Evolutionary conservation across 1,284 basidiomycete genomes (phyloP), one percentile per base, ranked within the genome.

Genomic region (Athelia sp.): DNA sequence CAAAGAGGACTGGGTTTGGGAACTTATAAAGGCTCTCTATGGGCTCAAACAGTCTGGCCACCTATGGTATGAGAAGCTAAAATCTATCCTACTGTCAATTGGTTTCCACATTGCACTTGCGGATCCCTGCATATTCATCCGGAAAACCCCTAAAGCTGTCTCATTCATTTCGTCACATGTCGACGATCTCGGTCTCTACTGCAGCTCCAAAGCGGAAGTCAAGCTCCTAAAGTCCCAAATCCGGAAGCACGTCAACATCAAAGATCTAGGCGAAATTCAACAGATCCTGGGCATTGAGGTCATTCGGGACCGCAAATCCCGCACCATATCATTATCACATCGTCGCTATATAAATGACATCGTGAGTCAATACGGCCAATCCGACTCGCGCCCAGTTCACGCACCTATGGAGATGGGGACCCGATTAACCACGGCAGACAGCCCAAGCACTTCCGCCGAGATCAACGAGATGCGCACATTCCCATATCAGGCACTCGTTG

Each of bases 211-310:
- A 21, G 45, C 38, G 4, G 54, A 60, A 24, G 45, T 57, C 14
- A n/a, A 57, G 11, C 21, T 62, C 22, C 36, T 40, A 6, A 63
- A 61, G 10, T 32, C 48, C 2, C 52, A 63, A 2, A 60, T 73
- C 14, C 24, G 31, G 1, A 47, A 50, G 10, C 56, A 60, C 46
- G 70, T 71, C 63, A 69, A 71, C 46, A 52, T 72, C n/a, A 51
- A 58, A 4, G 64, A 71, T 40, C 51, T 74, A 1, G 69, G 66
- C 0, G 55, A 59, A 23, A 64, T 63, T 1, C 49, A 47, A 1
- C 66, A 54, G 50, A 50, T 74, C 1, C 58, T 74, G 3, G 68
- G 67, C 29, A 62, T 75, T n/a, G 59, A 69, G 44, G 61, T 74
- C 22, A 52, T 50, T 2, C 52, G 61, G 0, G 60, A 73, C 49